Percentiles rank a stretch among this genome's conserved stretches.
phyloP scores from a whole-genome alignment of 2,329 filamentous ascomycete species.

The Aspergillus nomiae region DNA sequence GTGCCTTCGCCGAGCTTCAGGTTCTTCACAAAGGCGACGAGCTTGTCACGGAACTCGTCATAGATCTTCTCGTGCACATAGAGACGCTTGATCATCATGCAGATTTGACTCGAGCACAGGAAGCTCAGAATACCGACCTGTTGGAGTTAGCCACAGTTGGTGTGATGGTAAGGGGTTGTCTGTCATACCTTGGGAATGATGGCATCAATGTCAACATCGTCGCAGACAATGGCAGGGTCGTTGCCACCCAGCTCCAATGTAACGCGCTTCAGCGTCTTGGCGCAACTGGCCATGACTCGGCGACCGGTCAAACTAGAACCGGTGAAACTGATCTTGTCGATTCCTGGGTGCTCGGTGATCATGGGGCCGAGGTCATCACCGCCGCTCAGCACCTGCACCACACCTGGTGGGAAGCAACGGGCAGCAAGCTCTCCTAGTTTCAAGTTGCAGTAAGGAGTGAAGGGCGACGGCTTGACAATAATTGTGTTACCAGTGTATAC shows the following conservation, averaged over 20 bases:
- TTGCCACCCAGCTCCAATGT: constrained; percentile 60
- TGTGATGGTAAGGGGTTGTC: neutral
- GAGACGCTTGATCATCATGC: constrained; percentile 60
- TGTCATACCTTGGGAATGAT: constrained; percentile 41
- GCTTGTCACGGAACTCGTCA: constrained; percentile 53
- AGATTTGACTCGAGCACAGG: constrained; percentile 58
- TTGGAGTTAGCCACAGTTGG: neutral
- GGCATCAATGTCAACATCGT: constrained; percentile 54
- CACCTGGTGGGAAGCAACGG: constrained; percentile 56
- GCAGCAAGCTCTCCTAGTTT: constrained; percentile 56
- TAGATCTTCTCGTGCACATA: constrained; percentile 65
- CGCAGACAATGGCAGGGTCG: constrained; percentile 56
- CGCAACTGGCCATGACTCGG: constrained; percentile 52
- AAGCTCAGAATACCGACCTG: constrained; percentile 52
- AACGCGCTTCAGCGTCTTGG: constrained; percentile 56
- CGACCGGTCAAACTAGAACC: constrained; percentile 57
- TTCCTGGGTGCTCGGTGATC: constrained; percentile 57
- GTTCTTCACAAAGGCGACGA: constrained; percentile 49
- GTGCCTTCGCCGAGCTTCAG: constrained; percentile 42
- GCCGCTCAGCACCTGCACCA: constrained; percentile 58
- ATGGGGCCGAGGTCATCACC: constrained; percentile 56
- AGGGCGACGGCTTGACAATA: constrained; percentile 56
- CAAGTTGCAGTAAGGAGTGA: constrained; percentile 57
- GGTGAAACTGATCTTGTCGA: constrained; percentile 62
- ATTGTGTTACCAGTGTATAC: constrained; percentile 57